These are phyloP conservation scores for Phaeosphaeriaceae sp. DNA, from an alignment of 2,329 filamentous ascomycete genomes.

Conservation along the genomic window DNA sequence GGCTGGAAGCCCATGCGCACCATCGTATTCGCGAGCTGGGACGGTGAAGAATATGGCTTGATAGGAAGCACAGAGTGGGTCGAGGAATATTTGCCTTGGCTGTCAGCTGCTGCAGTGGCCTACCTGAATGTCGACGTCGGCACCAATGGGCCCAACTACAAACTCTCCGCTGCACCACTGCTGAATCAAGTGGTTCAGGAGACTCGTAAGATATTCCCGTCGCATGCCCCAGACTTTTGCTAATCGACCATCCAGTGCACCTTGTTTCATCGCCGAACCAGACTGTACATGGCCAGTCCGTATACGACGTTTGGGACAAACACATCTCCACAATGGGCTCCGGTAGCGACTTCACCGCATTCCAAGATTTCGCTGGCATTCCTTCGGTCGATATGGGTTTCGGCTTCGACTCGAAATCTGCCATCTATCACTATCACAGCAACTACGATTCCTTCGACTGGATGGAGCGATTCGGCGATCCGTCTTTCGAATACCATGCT, in stretches of 20 bases:
- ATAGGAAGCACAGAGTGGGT: slow-evolving; percentile 93
- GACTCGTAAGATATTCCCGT: slow-evolving; percentile 52
- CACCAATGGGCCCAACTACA: slow-evolving; percentile 69
- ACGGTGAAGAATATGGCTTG: slow-evolving; percentile 80
- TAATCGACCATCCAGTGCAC: slow-evolving; percentile 28
- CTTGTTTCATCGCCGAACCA: slow-evolving; percentile 68
- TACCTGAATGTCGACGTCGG: slow-evolving; percentile 89
- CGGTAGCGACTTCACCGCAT: slow-evolving; percentile 60
- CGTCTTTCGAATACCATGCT: slow-evolving; percentile 64
- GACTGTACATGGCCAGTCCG: slow-evolving; percentile 71
- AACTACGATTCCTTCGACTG: slow-evolving; percentile 87
- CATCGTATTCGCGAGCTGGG: slow-evolving; percentile 81
- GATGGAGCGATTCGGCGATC: slow-evolving; percentile 82
- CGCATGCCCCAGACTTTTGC: not conserved
- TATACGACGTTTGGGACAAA: slow-evolving; percentile 68
- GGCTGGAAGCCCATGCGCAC: slow-evolving; percentile 89
- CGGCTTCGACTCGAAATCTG: slow-evolving; percentile 40
- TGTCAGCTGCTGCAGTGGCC: slow-evolving; percentile 74
- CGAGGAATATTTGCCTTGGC: slow-evolving; percentile 85
- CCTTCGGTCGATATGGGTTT: slow-evolving; percentile 58
- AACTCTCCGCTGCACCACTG: slow-evolving; percentile 73
- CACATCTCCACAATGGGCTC: slow-evolving; percentile 63
- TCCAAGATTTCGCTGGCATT: slow-evolving; percentile 61
- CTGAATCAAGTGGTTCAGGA: slow-evolving; percentile 76
- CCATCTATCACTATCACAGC: slow-evolving; percentile 78